Evolutionary conservation across 179 eudicot species (phyloP).

Genomic region (Amaranthus tricolor): DNA sequence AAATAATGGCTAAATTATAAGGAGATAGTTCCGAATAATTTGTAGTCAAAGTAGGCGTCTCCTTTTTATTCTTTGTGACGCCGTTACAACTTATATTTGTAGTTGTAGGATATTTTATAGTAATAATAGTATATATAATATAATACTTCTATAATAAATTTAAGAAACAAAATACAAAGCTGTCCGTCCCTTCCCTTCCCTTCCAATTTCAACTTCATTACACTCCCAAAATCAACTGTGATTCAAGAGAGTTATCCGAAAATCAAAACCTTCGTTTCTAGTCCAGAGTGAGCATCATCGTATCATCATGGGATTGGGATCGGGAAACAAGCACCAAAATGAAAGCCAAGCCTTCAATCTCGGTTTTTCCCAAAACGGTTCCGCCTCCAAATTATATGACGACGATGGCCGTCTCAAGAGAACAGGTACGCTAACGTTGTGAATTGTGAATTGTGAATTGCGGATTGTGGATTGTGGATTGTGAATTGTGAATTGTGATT

Average conservation of each 20-base stretch:
- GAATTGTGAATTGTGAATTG: background rate
- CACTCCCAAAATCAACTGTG: background rate
- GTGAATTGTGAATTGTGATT: background rate
- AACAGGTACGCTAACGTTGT: slow-evolving; percentile 19
- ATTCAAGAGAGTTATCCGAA: background rate
- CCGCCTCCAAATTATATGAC: slow-evolving; percentile 33
- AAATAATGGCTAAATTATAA: too few species aligned
- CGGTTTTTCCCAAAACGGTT: slow-evolving; percentile 9
- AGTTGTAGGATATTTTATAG: too few species aligned
- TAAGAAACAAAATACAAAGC: too few species aligned
- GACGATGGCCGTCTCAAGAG: slow-evolving; percentile 43
- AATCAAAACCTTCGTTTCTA: background rate
- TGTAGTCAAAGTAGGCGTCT: slow-evolving; percentile 10
- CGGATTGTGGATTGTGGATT: background rate
- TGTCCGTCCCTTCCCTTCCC: too few species aligned
- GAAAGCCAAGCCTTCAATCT: slow-evolving; percentile 26
- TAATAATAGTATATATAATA: too few species aligned
- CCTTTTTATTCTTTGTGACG: background rate
- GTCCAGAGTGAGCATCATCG: too few species aligned
- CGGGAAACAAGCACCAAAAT: background rate
- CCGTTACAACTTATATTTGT: too few species aligned
- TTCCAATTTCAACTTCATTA: background rate
- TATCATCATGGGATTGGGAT: too few species aligned
- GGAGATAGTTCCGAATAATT: background rate
- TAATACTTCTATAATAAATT: too few species aligned